These are phyloP conservation scores for Crotalaria pallida DNA, from an alignment of 306 rosid species.

Conservation along the genomic window DNA sequence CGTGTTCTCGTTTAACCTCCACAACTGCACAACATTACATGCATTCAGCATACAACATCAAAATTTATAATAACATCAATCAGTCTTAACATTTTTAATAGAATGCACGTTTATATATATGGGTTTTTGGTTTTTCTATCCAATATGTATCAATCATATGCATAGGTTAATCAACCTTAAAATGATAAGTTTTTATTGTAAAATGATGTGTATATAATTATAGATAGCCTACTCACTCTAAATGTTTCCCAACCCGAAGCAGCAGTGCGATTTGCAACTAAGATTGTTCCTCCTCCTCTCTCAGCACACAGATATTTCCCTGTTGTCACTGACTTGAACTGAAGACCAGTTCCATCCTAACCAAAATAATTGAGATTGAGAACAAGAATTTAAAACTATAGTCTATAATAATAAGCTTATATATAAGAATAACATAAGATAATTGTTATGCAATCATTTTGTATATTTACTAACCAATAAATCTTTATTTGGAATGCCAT, in stretches of 20 bases:
- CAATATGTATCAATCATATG: too few relatives aligned
- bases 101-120: too few relatives aligned
- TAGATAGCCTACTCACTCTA: conserved; percentile 20
- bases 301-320: conserved; percentile 56
- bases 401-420: not conserved
- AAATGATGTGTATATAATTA: too few relatives aligned
- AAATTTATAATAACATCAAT: not conserved
- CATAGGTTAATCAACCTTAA: too few relatives aligned
- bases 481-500: conserved; percentile 71
- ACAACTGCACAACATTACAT: conserved; percentile 36
- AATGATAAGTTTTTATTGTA: too few relatives aligned
- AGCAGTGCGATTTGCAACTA: conserved; percentile 61
- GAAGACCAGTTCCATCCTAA: conserved; percentile 70
- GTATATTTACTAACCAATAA: conserved; percentile 42
- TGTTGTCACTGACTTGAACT: conserved; percentile 55
- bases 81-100: not conserved
- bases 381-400: not conserved
- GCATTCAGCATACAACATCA: not conserved
- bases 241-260: conserved; percentile 79
- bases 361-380: not conserved
- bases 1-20: conserved; percentile 56
- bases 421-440: not conserved
- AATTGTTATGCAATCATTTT: not conserved
- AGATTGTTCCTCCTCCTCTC: conserved; percentile 59
- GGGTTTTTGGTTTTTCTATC: too few relatives aligned